Percentiles rank a stretch among this genome's conserved stretches.
Evolutionary conservation across 1,284 basidiomycete genomes (phyloP).

Genomic region (Anthracocystis walkeri): DNA sequence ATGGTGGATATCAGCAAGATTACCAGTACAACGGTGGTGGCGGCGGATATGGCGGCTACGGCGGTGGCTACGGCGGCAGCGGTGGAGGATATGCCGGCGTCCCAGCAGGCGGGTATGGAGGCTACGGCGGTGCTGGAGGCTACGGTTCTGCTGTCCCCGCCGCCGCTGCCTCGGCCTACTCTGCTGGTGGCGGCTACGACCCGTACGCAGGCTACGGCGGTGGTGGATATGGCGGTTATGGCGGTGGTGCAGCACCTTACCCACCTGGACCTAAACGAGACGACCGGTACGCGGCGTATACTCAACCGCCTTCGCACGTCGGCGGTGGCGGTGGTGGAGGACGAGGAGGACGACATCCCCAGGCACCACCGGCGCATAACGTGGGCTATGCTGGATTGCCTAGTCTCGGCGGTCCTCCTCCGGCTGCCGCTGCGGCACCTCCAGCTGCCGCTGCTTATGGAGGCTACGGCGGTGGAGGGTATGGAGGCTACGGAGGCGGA

Average conservation of each 20-base stretch:
- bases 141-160: constrained; percentile 17
- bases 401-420: constrained; percentile 26
- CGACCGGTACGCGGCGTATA: constrained; percentile 40
- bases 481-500: constrained; percentile 42
- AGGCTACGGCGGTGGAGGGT: constrained; percentile 21
- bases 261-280: constrained; percentile 18
- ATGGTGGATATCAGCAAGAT: constrained; percentile 14
- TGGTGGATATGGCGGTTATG: constrained; percentile 14
- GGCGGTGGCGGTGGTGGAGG: constrained; percentile 15
- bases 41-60: constrained; percentile 11
- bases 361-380: constrained; percentile 3
- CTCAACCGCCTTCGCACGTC: constrained; percentile 11
- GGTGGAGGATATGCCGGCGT: constrained; percentile 21
- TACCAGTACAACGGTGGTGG: constrained; percentile 9
- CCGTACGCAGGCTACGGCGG: constrained; percentile 23
- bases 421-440: neutral
- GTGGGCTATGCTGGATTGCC: constrained; percentile 32
- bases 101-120: constrained; percentile 19
- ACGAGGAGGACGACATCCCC: constrained; percentile 21
- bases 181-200: constrained; percentile 24
- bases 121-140: constrained; percentile 30
- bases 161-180: neutral
- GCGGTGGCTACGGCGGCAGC: constrained; percentile 17
- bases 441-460: constrained; percentile 1
- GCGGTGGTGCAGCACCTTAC: constrained; percentile 12